Conservation (phyloP, 73 alveolate species). For the Paramecium sonneborni region DNA sequence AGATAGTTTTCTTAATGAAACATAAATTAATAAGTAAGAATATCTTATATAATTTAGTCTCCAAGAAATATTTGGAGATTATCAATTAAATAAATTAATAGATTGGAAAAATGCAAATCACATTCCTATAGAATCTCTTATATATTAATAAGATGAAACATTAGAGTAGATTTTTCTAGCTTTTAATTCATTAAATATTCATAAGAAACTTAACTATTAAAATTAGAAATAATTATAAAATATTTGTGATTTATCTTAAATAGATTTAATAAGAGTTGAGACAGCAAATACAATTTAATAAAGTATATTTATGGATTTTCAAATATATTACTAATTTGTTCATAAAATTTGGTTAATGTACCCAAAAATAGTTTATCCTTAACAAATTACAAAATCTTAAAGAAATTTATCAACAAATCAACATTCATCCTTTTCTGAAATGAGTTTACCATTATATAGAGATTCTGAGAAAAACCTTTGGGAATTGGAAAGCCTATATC, state of each 20-base stretch:
- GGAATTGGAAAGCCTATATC: not conserved
- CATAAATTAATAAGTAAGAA: not conserved
- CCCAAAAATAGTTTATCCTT: not conserved
- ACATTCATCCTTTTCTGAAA: not conserved
- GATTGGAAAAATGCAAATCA: not conserved
- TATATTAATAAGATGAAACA: not conserved
- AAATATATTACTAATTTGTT: not conserved
- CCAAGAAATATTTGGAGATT: not conserved
- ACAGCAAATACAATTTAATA: not conserved
- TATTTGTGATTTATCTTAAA: not conserved
- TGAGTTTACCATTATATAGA: not conserved
- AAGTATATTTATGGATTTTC: not conserved
- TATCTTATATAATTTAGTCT: not conserved
- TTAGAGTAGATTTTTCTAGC: not conserved
- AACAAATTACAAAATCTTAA: not conserved
- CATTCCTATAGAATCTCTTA: not conserved
- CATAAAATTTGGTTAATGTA: not conserved
- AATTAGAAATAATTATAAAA: not conserved
- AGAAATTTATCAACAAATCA: not conserved
- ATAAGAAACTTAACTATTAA: not conserved
- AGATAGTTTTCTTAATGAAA: not conserved
- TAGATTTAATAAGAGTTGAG: not conserved
- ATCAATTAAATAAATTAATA: not conserved
- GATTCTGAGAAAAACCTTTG: not conserved
- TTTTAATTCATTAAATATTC: not conserved